Conservation (phyloP, 306 rosid species). For the Ochetophila trinervis region DNA sequence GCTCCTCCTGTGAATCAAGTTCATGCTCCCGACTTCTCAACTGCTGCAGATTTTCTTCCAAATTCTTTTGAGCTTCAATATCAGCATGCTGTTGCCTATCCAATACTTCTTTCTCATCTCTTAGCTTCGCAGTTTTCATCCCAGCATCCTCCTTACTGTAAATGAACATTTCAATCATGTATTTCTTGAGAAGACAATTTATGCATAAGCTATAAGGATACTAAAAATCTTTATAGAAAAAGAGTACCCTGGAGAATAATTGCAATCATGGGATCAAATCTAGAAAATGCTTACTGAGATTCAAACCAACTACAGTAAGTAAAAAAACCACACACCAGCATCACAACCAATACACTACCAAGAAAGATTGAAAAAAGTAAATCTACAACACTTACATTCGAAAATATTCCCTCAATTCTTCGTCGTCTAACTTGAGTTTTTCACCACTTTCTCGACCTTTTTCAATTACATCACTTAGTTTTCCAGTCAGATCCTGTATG, state of each 20-base stretch:
- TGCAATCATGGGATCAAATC: constrained; percentile 15
- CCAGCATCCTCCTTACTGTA: constrained; percentile 96
- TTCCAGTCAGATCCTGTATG: constrained; percentile 61
- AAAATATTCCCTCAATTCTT: constrained; percentile 73
- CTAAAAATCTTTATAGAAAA: neutral
- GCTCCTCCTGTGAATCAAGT: constrained; percentile 68
- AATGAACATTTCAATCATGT: constrained; percentile 25
- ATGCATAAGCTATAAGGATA: neutral
- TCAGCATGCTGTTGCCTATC: constrained; percentile 95
- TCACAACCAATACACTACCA: neutral
- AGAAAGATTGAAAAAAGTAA: neutral
- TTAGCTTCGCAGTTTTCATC: constrained; percentile 85
- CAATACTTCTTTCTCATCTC: constrained; percentile 87
- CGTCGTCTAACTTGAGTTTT: constrained; percentile 60
- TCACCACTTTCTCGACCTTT: constrained; percentile 58
- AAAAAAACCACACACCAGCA: neutral
- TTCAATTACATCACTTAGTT: constrained; percentile 62
- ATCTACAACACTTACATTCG: constrained; percentile 60
- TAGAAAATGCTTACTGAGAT: neutral
- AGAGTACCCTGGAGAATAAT: constrained; percentile 5
- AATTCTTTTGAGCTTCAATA: constrained; percentile 85
- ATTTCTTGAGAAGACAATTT: neutral
- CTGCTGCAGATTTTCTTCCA: constrained; percentile 93
- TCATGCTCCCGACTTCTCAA: constrained; percentile 67
- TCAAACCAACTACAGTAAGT: neutral